Evolutionary conservation across 2,329 filamentous ascomycete genomes (phyloP).

Genomic region (Myotisia sp.): DNA sequence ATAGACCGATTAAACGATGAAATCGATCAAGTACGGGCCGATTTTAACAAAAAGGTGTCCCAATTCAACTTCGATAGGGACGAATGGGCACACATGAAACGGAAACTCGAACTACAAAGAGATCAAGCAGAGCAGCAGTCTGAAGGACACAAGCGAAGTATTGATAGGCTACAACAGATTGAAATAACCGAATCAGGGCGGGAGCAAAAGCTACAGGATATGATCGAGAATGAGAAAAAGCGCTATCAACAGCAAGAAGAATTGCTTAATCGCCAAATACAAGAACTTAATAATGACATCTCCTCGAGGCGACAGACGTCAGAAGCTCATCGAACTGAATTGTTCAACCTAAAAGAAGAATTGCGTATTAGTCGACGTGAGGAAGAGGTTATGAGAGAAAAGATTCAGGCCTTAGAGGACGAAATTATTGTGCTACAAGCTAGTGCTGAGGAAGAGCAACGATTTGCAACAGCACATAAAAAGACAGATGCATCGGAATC

Average conservation of each 20-base stretch:
- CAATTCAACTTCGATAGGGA: constrained; percentile 57
- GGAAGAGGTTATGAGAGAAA: constrained; percentile 48
- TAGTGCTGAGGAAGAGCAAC: constrained; percentile 49
- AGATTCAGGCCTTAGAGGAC: constrained; percentile 55
- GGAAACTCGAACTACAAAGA: constrained; percentile 50
- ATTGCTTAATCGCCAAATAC: constrained; percentile 56
- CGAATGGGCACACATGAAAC: constrained; percentile 55
- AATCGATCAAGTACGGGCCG: constrained; percentile 46
- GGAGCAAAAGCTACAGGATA: constrained; percentile 52
- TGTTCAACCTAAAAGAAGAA: constrained; percentile 53
- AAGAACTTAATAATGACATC: constrained; percentile 58
- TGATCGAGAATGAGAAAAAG: constrained; percentile 55
- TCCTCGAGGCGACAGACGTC: constrained; percentile 51
- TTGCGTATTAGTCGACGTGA: constrained; percentile 54
- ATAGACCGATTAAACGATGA: constrained; percentile 43
- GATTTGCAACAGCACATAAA: constrained; percentile 44
- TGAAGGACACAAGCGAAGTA: constrained; percentile 52
- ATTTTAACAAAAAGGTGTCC: constrained; percentile 55
- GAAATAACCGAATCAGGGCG: constrained; percentile 55
- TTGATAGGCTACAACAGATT: constrained; percentile 53
- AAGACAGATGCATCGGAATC: constrained; percentile 45
- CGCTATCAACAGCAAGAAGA: constrained; percentile 60
- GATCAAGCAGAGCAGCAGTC: constrained; percentile 55
- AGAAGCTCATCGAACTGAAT: constrained; percentile 51
- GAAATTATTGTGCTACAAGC: constrained; percentile 61